Conservation (phyloP, 2,329 filamentous ascomycete genomes). For the Pseudogymnoascus verrucosus region DNA sequence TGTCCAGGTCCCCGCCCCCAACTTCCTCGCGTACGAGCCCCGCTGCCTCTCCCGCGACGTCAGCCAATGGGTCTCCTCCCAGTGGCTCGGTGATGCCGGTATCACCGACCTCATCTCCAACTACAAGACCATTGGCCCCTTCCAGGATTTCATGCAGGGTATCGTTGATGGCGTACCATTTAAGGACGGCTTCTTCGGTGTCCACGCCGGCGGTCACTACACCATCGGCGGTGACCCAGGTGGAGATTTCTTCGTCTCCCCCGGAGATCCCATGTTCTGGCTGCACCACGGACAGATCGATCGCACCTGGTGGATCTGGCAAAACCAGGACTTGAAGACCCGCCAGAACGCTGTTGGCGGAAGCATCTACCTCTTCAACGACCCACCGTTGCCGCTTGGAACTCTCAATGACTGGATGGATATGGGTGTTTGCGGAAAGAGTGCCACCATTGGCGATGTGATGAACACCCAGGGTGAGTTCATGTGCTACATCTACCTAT, state of each 20-base stretch:
- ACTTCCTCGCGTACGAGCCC: slow-evolving; percentile 33
- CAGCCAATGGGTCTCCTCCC: slow-evolving; percentile 30
- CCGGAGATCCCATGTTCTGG: slow-evolving; percentile 39
- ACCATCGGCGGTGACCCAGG: slow-evolving; percentile 36
- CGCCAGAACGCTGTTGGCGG: slow-evolving; percentile 25
- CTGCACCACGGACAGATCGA: slow-evolving; percentile 41
- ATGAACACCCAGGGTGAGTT: not conserved
- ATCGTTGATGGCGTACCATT: slow-evolving; percentile 20
- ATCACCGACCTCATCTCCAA: slow-evolving; percentile 32
- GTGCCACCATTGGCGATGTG: not conserved
- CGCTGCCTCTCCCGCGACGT: slow-evolving; percentile 37
- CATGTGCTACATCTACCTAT: slow-evolving; percentile 5
- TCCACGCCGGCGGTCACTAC: slow-evolving; percentile 32
- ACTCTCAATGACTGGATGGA: not conserved
- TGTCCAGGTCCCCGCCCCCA: slow-evolving; percentile 28
- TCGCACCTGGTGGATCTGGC: slow-evolving; percentile 41
- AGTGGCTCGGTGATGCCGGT: slow-evolving; percentile 26
- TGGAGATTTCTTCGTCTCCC: slow-evolving; percentile 36
- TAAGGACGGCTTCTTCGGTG: slow-evolving; percentile 19
- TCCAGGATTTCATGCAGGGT: slow-evolving; percentile 40
- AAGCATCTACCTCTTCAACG: slow-evolving; percentile 36
- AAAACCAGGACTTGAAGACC: slow-evolving; percentile 35
- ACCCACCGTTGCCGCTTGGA: slow-evolving; percentile 5
- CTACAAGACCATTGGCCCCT: slow-evolving; percentile 31
- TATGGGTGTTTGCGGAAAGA: not conserved